A percentile compares a stretch with the other conserved stretches of the same genome.
Evolutionary conservation across 169 alveolate genomes (phyloP).

Genomic region (Plasmodium vivax): DNA sequence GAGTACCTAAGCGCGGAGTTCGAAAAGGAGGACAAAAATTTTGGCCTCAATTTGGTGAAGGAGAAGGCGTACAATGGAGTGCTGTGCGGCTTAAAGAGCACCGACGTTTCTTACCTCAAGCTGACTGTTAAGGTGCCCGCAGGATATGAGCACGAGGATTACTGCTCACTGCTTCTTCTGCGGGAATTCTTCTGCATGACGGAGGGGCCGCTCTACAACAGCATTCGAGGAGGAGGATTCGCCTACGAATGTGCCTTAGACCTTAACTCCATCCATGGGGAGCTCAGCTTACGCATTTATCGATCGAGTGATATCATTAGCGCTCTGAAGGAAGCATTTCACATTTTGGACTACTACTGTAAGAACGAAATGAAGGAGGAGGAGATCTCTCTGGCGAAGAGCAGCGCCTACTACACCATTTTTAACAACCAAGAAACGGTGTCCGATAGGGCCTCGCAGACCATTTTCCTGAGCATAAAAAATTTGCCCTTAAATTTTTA

Average conservation of each 20-base stretch:
- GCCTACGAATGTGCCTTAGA: conserved; percentile 80
- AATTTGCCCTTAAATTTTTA: conserved; percentile 67
- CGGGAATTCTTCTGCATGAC: conserved; percentile 82
- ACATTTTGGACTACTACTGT: conserved; percentile 49
- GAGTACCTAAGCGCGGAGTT: conserved; percentile 39
- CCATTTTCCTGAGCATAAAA: conserved; percentile 77
- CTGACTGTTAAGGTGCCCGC: conserved; percentile 76
- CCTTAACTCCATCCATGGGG: conserved; percentile 78
- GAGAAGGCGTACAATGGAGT: conserved; percentile 59
- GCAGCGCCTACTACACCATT: conserved; percentile 78
- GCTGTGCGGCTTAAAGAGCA: conserved; percentile 74
- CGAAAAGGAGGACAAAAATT: conserved; percentile 49
- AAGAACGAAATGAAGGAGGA: conserved; percentile 65
- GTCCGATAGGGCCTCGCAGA: conserved; percentile 77
- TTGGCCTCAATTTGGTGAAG: conserved; percentile 2
- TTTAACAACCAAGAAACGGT: conserved; percentile 78
- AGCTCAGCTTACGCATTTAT: conserved; percentile 75
- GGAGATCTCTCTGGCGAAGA: conserved; percentile 75
- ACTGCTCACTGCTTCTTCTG: conserved; percentile 57
- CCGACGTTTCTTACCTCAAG: conserved; percentile 80
- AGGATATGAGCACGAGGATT: conserved; percentile 77
- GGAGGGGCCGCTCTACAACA: conserved; percentile 83
- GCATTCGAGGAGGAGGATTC: conserved; percentile 86
- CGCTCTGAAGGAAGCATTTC: conserved; percentile 78
- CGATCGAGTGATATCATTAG: conserved; percentile 34